Conservation (phyloP, 352 stramenopile species). For the Phytophthora meadii region DNA sequence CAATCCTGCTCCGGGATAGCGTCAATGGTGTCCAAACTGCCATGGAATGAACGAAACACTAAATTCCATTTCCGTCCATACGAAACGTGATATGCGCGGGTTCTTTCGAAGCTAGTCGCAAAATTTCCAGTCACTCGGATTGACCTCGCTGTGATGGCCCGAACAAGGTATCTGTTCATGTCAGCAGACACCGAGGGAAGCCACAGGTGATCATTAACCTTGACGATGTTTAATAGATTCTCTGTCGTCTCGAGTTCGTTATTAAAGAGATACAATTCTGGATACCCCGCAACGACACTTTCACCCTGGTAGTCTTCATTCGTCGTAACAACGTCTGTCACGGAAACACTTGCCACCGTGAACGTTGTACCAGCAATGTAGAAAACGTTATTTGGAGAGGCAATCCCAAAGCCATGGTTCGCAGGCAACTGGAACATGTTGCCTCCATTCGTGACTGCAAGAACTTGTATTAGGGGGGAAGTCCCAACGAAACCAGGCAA, state of each 20-base stretch:
- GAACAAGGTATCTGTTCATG: constrained; percentile 58
- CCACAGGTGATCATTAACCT: constrained; percentile 59
- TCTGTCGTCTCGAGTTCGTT: constrained; percentile 71
- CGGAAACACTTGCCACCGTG: constrained; percentile 35
- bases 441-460: constrained; percentile 41
- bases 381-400: constrained; percentile 26
- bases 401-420: constrained; percentile 44
- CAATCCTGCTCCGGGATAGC: constrained; percentile 66
- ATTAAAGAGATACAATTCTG: constrained; percentile 61
- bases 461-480: constrained; percentile 53
- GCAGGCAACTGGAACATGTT: constrained; percentile 52
- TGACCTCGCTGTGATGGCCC: constrained; percentile 33
- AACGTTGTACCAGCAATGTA: constrained; percentile 50
- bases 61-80: constrained; percentile 71
- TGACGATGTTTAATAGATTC: constrained; percentile 48
- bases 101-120: constrained; percentile 41
- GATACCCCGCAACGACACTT: constrained; percentile 36
- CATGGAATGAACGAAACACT: constrained; percentile 74
- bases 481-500: constrained; percentile 63
- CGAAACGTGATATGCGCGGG: constrained; percentile 41
- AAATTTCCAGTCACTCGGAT: constrained; percentile 64
- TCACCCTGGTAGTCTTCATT: constrained; percentile 41
- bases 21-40: constrained; percentile 63
- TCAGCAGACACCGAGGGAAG: constrained; percentile 46
- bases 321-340: constrained; percentile 48